A percentile compares a stretch with the other conserved stretches of the same genome.
These are phyloP conservation scores for Tylopilus balloui DNA, from an alignment of 768 basidiomycete species.

Conservation along the genomic window DNA sequence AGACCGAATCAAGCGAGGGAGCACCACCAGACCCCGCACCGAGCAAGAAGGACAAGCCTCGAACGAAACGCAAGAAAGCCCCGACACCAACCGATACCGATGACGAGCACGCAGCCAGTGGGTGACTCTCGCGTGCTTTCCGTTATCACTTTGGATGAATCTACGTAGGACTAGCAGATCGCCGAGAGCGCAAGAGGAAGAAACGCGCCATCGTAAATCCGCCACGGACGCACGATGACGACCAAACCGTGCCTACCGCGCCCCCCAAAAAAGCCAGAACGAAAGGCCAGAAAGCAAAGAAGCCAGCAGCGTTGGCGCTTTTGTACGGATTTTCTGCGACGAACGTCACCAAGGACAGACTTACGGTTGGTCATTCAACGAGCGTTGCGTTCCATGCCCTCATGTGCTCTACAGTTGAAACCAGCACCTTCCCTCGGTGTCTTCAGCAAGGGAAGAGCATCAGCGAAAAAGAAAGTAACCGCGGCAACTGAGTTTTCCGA, in stretches of 20 bases:
- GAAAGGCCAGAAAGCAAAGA: constrained; percentile 21
- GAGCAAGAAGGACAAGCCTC: constrained; percentile 20
- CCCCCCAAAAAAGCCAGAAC: constrained; percentile 11
- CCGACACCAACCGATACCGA: constrained; percentile 24
- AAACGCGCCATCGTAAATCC: constrained; percentile 51
- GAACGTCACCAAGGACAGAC: constrained; percentile 35
- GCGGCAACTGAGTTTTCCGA: constrained; percentile 39
- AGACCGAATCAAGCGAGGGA: not conserved
- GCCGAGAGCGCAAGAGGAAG: constrained; percentile 58
- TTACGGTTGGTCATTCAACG: constrained; percentile 28
- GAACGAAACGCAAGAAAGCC: constrained; percentile 22
- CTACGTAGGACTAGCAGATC: constrained; percentile 53
- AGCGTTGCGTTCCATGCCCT: not conserved
- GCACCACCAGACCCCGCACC: not conserved
- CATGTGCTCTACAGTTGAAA: constrained; percentile 24
- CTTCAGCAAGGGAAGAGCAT: constrained; percentile 36
- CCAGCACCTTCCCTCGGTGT: constrained; percentile 31
- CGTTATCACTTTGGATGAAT: not conserved
- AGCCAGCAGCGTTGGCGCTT: constrained; percentile 30
- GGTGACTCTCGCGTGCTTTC: constrained; percentile 12
- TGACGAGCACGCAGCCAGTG: constrained; percentile 36
- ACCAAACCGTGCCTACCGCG: not conserved
- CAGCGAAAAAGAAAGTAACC: constrained; percentile 22
- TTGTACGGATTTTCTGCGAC: constrained; percentile 36
- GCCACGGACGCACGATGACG: constrained; percentile 9